These are phyloP conservation scores for Wallacemonas sp. DNA, from an alignment of 208 protist species.

Conservation along the genomic window DNA sequence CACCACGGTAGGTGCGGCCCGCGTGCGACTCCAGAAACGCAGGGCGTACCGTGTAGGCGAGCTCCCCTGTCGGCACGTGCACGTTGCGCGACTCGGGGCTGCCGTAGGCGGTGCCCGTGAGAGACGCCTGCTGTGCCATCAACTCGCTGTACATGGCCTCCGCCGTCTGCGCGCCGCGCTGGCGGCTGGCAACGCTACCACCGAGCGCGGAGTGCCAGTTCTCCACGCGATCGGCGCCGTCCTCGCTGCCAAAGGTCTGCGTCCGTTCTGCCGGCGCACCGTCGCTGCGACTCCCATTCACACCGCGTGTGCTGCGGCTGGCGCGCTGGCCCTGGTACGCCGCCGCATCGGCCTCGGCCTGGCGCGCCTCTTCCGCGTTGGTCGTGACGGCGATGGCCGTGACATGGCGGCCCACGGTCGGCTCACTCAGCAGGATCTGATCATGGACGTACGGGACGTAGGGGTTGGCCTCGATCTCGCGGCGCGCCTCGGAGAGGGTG, in stretches of 20 bases:
- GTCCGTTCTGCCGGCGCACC: neutral
- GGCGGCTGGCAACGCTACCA: constrained; percentile 34
- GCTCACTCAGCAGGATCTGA: constrained; percentile 38
- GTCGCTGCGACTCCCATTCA: too few relatives aligned
- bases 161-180: constrained; percentile 38
- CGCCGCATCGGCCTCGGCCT: constrained; percentile 22
- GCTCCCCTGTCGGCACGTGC: constrained; percentile 38
- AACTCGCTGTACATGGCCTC: constrained; percentile 38
- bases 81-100: constrained; percentile 18
- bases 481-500: constrained; percentile 14
- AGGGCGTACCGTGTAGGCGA: constrained; percentile 47
- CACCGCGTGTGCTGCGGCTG: constrained; percentile 7
- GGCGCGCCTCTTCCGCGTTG: constrained; percentile 39
- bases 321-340: neutral
- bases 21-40: constrained; percentile 27
- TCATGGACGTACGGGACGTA: constrained; percentile 65
- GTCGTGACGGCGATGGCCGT: constrained; percentile 44
- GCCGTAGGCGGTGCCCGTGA: constrained; percentile 16
- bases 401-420: constrained; percentile 5
- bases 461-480: constrained; percentile 2
- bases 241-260: neutral
- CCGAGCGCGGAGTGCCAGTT: constrained; percentile 34
- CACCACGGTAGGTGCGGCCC: neutral
- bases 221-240: neutral
- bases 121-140: constrained; percentile 19